Conservation (phyloP, 2,329 filamentous ascomycete genomes). For the Alternaria conjuncta region DNA sequence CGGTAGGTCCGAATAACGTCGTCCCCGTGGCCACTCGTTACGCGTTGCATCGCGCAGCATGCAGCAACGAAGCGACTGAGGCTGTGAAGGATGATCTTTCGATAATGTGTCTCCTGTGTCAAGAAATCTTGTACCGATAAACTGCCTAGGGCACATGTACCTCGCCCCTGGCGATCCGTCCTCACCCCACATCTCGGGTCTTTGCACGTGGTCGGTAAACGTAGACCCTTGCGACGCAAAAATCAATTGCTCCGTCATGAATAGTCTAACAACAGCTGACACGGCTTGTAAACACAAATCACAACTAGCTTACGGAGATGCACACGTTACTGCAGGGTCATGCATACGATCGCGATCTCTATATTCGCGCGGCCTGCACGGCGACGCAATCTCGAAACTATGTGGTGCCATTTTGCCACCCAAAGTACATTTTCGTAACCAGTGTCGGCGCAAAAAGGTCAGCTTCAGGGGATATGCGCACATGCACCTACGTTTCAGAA, state of each 20-base stretch:
- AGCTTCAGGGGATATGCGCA: not conserved
- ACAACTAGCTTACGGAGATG: not conserved
- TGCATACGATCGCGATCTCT: constrained; percentile 11
- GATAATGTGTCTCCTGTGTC: not conserved
- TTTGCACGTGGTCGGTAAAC: constrained; percentile 6
- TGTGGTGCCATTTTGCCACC: constrained; percentile 7
- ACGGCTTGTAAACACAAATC: constrained; percentile 2
- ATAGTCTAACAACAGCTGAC: not conserved
- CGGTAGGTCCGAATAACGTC: not conserved
- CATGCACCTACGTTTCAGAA: not conserved
- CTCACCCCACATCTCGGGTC: constrained; percentile 7
- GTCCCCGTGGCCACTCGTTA: not conserved
- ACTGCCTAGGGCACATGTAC: not conserved
- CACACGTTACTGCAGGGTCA: not conserved
- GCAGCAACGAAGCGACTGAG: constrained; percentile 17
- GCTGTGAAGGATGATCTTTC: constrained; percentile 24
- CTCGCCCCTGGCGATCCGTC: constrained; percentile 14
- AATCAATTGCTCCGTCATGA: constrained; percentile 19
- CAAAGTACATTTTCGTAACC: not conserved
- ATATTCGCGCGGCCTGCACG: constrained; percentile 5
- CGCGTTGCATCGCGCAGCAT: not conserved
- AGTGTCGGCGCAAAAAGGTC: not conserved
- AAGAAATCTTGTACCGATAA: constrained; percentile 5
- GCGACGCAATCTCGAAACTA: constrained; percentile 4
- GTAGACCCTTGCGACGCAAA: constrained; percentile 10